Evolutionary conservation across 2,329 filamentous ascomycete genomes (phyloP).

Genomic region (Fusarium lateritium): DNA sequence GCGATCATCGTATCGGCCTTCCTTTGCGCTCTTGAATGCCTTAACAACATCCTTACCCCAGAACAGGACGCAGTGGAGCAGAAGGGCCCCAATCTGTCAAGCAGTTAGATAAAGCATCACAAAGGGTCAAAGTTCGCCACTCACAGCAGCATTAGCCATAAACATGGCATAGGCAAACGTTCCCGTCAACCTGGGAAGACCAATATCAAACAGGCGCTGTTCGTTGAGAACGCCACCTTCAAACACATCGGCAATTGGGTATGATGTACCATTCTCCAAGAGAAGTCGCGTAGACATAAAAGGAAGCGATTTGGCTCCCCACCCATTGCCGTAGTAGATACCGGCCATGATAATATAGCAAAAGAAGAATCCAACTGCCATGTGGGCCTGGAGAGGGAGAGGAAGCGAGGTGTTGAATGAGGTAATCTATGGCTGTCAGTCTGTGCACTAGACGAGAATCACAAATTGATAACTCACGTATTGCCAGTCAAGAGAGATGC

Average conservation of each 20-base stretch:
- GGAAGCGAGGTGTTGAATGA: slow-evolving; percentile 68
- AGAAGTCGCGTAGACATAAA: slow-evolving; percentile 69
- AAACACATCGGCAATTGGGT: slow-evolving; percentile 60
- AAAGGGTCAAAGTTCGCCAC: slow-evolving; percentile 35
- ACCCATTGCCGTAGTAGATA: slow-evolving; percentile 66
- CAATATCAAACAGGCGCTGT: slow-evolving; percentile 58
- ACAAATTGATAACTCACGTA: slow-evolving; percentile 57
- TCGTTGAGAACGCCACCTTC: slow-evolving; percentile 58
- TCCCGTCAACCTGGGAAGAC: slow-evolving; percentile 63
- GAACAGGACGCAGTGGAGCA: slow-evolving; percentile 67
- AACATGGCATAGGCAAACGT: slow-evolving; percentile 68
- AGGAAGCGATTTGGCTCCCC: slow-evolving; percentile 62
- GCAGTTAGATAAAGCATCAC: background rate
- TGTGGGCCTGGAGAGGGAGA: slow-evolving; percentile 64
- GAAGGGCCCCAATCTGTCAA: slow-evolving; percentile 67
- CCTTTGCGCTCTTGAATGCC: slow-evolving; percentile 63
- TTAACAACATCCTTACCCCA: slow-evolving; percentile 67
- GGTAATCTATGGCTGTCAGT: slow-evolving; percentile 60
- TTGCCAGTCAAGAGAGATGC: slow-evolving; percentile 68
- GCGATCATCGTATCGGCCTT: slow-evolving; percentile 62
- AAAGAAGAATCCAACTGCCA: slow-evolving; percentile 60
- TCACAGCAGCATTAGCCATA: slow-evolving; percentile 70
- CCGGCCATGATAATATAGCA: slow-evolving; percentile 66
- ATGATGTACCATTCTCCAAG: slow-evolving; percentile 57
- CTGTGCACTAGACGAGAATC: rapidly evolving